These are phyloP conservation scores for Theobroma cacao DNA, from an alignment of 345 rosid genomes.

Conservation along the genomic window DNA sequence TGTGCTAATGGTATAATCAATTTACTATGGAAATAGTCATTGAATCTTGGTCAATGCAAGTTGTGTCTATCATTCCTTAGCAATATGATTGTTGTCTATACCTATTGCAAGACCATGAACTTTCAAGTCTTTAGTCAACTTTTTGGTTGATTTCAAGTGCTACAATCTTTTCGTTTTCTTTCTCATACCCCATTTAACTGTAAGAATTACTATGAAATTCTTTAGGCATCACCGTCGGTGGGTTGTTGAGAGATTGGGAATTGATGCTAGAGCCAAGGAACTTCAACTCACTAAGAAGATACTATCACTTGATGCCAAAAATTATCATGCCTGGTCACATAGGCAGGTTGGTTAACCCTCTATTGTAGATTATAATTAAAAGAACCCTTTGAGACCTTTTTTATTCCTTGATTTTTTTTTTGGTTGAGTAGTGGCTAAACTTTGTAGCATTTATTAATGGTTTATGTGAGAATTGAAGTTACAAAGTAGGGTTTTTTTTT, in stretches of 20 bases:
- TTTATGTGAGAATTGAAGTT: neutral
- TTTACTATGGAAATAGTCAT: neutral
- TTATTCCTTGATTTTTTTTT: neutral
- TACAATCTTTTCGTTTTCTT: neutral
- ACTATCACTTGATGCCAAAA: constrained; percentile 67
- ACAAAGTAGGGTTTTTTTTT: neutral
- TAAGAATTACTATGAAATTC: neutral
- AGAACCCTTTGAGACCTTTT: neutral
- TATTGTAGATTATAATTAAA: neutral
- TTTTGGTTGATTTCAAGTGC: constrained; percentile 5
- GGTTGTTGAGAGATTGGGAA: constrained; percentile 85
- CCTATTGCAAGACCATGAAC: neutral
- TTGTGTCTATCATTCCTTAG: neutral
- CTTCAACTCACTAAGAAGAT: constrained; percentile 66
- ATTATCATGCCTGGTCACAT: constrained; percentile 96
- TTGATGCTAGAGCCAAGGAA: constrained; percentile 54
- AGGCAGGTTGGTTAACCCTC: constrained; percentile 64
- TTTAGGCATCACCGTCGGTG: constrained; percentile 95
- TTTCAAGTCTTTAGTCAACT: neutral
- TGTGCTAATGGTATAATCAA: neutral
- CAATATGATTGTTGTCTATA: neutral
- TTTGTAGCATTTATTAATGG: neutral
- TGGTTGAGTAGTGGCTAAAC: neutral
- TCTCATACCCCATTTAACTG: neutral
- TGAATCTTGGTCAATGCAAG: neutral